phyloP scores from a whole-genome alignment of 805 yeast genomes.

The Priceomyces haplophilus region DNA sequence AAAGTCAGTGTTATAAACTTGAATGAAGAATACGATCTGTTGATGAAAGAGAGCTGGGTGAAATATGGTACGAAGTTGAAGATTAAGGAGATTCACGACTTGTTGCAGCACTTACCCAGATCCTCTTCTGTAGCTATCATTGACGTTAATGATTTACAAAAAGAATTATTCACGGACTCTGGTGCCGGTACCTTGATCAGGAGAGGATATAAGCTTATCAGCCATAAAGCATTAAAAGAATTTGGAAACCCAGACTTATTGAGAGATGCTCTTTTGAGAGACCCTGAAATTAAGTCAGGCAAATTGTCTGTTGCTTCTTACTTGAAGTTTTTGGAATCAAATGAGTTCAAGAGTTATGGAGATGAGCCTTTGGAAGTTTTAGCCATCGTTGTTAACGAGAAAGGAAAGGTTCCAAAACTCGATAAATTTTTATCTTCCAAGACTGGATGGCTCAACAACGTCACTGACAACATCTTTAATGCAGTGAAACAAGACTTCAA shows the following conservation, averaged over 20 bases:
- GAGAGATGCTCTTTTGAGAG: constrained; percentile 73
- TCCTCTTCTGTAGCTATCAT: constrained; percentile 97
- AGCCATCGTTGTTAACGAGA: constrained; percentile 66
- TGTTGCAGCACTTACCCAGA: constrained; percentile 90
- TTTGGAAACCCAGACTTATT: constrained; percentile 73
- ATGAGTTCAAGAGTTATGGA: constrained; percentile 73
- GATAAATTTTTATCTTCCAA: constrained; percentile 85
- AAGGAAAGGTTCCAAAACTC: constrained; percentile 56
- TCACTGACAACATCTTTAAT: constrained; percentile 89
- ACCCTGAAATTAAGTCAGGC: constrained; percentile 69
- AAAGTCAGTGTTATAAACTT: constrained; percentile 85
- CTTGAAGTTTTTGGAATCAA: constrained; percentile 63
- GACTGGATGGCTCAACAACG: constrained; percentile 96
- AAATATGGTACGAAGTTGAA: constrained; percentile 97
- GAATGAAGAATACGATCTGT: constrained; percentile 91
- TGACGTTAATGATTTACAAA: constrained; percentile 90
- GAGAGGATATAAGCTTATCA: constrained; percentile 88
- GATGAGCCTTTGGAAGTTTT: constrained; percentile 95
- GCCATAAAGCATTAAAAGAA: constrained; percentile 65
- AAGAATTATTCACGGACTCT: constrained; percentile 95
- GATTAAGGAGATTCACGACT: constrained; percentile 93
- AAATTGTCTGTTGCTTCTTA: constrained; percentile 76
- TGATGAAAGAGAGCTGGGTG: constrained; percentile 95
- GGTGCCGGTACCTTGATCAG: constrained; percentile 99
- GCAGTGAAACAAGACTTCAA: constrained; percentile 73